A percentile compares a stretch with the other conserved stretches of the same genome.
Evolutionary conservation across 306 rosid species (phyloP).

Genomic region (Dalbergia cultrata): DNA sequence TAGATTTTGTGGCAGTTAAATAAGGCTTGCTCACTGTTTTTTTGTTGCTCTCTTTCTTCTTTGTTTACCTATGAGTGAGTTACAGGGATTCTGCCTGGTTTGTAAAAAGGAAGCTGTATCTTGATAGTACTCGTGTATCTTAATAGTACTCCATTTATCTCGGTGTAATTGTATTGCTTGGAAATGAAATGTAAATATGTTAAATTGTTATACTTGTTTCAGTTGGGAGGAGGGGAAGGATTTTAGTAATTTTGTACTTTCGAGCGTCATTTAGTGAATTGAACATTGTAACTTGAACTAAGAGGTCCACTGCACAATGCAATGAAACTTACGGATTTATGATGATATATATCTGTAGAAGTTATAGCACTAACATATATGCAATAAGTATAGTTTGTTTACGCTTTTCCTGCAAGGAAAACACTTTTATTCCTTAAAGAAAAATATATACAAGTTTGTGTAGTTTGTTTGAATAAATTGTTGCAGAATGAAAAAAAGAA

Average conservation of each 20-base stretch:
- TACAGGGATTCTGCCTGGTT: slow-evolving; percentile 4
- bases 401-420: no score
- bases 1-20: slow-evolving; percentile 36
- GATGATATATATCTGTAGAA: no score
- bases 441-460: no score
- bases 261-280: no score
- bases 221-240: slow-evolving; percentile 24
- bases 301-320: neutral
- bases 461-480: no score
- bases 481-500: no score
- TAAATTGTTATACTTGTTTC: neutral
- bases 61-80: slow-evolving; percentile 13
- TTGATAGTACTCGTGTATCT: slow-evolving; percentile 38
- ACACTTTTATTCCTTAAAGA: no score
- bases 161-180: slow-evolving; percentile 33
- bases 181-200: slow-evolving; percentile 38
- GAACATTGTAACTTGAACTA: neutral
- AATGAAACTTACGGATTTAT: no score
- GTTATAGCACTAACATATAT: no score
- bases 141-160: slow-evolving; percentile 22
- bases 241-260: neutral
- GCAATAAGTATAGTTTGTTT: no score
- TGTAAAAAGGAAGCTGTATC: slow-evolving; percentile 41
- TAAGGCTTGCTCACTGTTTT: neutral
- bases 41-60: neutral